Conservation (phyloP, 306 rosid genomes). For the Inga oerstediana region DNA sequence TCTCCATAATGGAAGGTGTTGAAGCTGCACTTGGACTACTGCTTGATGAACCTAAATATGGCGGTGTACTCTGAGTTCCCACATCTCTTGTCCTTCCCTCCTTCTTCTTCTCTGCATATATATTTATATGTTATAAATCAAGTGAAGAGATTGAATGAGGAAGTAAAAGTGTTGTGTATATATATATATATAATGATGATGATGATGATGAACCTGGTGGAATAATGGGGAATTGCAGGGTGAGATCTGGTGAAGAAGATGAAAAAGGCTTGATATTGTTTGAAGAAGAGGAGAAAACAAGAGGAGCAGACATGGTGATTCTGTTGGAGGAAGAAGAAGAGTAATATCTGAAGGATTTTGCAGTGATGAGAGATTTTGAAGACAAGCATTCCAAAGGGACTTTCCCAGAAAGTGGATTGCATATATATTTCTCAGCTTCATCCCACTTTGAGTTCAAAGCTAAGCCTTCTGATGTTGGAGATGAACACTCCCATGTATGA, state of each 20-base stretch:
- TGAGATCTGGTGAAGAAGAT: slow-evolving; percentile 34
- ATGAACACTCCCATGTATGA: slow-evolving; percentile 69
- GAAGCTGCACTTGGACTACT: slow-evolving; percentile 62
- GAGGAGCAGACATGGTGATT: slow-evolving; percentile 84
- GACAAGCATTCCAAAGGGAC: slow-evolving; percentile 93
- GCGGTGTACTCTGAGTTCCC: slow-evolving; percentile 83
- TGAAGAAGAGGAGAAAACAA: slow-evolving; percentile 59
- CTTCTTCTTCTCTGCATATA: slow-evolving; percentile 29
- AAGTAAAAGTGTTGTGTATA: no score
- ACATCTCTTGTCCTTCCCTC: slow-evolving; percentile 72
- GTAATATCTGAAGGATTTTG: slow-evolving; percentile 63
- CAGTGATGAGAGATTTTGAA: slow-evolving; percentile 74
- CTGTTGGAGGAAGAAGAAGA: slow-evolving; percentile 42
- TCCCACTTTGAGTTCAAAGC: slow-evolving; percentile 94
- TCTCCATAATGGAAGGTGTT: slow-evolving; percentile 69
- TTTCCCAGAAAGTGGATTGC: slow-evolving; percentile 93
- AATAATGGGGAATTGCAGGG: slow-evolving; percentile 48
- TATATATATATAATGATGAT: no score
- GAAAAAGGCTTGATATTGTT: slow-evolving; percentile 40
- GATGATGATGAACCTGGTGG: slow-evolving; percentile 55
- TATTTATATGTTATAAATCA: neutral
- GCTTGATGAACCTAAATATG: slow-evolving; percentile 49
- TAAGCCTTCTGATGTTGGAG: slow-evolving; percentile 74
- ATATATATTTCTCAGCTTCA: slow-evolving; percentile 93
- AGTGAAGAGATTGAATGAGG: no score